Evolutionary conservation across 768 basidiomycete species (phyloP).

Genomic region (Pulveroboletus frians): DNA sequence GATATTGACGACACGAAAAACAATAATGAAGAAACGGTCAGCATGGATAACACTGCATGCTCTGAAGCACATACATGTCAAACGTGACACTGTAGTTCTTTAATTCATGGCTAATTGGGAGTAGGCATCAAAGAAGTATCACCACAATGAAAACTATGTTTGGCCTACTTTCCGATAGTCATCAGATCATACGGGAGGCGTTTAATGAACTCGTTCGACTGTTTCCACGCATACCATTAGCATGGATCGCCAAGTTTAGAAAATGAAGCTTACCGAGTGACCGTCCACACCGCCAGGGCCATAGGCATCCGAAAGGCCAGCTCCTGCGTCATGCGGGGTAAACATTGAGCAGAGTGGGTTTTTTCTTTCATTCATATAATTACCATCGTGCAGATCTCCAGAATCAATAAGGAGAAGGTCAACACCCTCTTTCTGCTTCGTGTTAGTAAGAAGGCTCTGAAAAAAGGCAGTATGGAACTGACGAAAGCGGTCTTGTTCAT

Average conservation of each 20-base stretch:
- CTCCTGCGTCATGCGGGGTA: constrained; percentile 41
- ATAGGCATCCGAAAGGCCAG: constrained; percentile 75
- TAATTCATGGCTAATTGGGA: constrained; percentile 63
- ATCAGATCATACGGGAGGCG: constrained; percentile 79
- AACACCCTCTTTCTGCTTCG: constrained; percentile 54
- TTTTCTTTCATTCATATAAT: background rate
- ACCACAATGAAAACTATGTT: background rate
- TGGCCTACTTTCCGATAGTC: constrained; percentile 74
- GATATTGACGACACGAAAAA: too few species aligned
- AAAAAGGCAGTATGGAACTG: constrained; percentile 5
- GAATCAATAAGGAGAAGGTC: constrained; percentile 81
- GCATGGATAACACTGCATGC: background rate
- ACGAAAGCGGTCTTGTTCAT: constrained; percentile 73
- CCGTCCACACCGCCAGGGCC: constrained; percentile 66
- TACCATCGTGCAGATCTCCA: constrained; percentile 73
- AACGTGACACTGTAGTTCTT: constrained; percentile 55
- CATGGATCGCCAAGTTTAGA: background rate
- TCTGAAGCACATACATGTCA: constrained; percentile 47
- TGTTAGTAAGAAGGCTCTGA: background rate
- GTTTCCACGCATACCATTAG: background rate
- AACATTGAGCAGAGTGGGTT: background rate
- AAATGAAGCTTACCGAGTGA: constrained; percentile 46
- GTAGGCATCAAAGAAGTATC: background rate
- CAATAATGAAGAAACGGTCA: constrained; percentile 2
- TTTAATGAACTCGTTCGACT: constrained; percentile 71